phyloP scores from a whole-genome alignment of 2,329 filamentous ascomycete species.

The Westerdykella ornata region DNA sequence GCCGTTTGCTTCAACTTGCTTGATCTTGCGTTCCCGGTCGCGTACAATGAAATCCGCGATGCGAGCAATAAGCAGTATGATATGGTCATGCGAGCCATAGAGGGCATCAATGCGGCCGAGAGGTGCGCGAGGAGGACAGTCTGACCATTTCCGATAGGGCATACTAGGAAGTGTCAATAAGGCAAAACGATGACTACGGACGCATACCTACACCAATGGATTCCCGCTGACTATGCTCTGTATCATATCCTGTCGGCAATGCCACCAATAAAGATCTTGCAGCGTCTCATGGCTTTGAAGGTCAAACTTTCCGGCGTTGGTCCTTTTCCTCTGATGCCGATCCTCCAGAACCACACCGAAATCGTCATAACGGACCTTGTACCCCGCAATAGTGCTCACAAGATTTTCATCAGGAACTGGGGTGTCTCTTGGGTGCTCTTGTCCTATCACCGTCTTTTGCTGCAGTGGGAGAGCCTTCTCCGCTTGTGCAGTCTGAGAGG shows the following conservation, averaged over 20 bases:
- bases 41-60: constrained; percentile 70
- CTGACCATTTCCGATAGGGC: constrained; percentile 73
- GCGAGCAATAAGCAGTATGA: constrained; percentile 74
- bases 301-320: constrained; percentile 44
- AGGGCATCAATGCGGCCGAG: constrained; percentile 71
- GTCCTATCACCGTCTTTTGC: constrained; percentile 27
- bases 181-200: neutral
- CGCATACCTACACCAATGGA: constrained; percentile 64
- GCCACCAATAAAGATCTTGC: constrained; percentile 92
- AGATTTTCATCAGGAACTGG: constrained; percentile 43
- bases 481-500: constrained; percentile 40
- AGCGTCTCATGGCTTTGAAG: constrained; percentile 74
- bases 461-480: constrained; percentile 28
- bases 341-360: constrained; percentile 47
- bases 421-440: constrained; percentile 31
- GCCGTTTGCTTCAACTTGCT: constrained; percentile 54
- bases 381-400: constrained; percentile 53
- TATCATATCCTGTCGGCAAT: constrained; percentile 86
- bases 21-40: constrained; percentile 73
- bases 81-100: constrained; percentile 83
- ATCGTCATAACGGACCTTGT: constrained; percentile 52
- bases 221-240: constrained; percentile 87
- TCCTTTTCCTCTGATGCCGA: constrained; percentile 31
- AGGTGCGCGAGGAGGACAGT: constrained; percentile 77
- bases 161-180: constrained; percentile 50